These are phyloP conservation scores for Rhizophora apiculata DNA, from an alignment of 345 rosid species.

Conservation along the genomic window DNA sequence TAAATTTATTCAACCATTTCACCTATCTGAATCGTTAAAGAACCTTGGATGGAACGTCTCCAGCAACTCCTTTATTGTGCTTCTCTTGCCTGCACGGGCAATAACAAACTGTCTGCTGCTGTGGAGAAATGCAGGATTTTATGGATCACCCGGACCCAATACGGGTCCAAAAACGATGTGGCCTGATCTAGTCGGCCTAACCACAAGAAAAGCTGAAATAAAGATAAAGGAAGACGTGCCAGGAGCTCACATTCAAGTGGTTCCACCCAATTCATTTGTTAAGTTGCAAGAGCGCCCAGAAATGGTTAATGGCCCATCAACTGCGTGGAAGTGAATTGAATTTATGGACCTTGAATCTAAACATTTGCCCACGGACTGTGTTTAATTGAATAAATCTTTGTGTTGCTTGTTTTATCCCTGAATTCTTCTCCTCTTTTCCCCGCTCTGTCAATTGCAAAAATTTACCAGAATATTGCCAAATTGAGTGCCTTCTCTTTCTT, in stretches of 20 bases:
- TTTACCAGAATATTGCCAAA: too few species aligned
- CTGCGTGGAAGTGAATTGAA: neutral
- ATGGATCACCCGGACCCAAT: slow-evolving; percentile 26
- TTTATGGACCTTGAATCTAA: too few species aligned
- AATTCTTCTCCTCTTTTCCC: too few species aligned
- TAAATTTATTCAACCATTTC: too few species aligned
- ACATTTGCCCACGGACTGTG: too few species aligned
- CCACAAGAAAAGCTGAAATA: slow-evolving; percentile 42
- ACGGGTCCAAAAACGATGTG: slow-evolving; percentile 30
- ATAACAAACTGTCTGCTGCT: neutral
- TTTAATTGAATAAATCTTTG: too few species aligned
- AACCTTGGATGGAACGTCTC: neutral
- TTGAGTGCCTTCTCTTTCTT: too few species aligned
- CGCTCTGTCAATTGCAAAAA: too few species aligned
- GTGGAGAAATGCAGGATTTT: slow-evolving; percentile 22
- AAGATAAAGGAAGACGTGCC: slow-evolving; percentile 46
- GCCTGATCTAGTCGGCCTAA: slow-evolving; percentile 51
- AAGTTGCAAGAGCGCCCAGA: slow-evolving; percentile 31
- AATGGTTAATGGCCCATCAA: slow-evolving; percentile 25
- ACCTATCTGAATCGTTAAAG: too few species aligned
- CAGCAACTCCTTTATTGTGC: neutral
- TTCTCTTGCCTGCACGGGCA: neutral
- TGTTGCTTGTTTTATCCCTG: too few species aligned
- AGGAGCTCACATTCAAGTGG: slow-evolving; percentile 33
- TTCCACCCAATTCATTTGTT: slow-evolving; percentile 30